Evolutionary conservation across 2,329 filamentous ascomycete species (phyloP).

Genomic region (Didymella segeticola): DNA sequence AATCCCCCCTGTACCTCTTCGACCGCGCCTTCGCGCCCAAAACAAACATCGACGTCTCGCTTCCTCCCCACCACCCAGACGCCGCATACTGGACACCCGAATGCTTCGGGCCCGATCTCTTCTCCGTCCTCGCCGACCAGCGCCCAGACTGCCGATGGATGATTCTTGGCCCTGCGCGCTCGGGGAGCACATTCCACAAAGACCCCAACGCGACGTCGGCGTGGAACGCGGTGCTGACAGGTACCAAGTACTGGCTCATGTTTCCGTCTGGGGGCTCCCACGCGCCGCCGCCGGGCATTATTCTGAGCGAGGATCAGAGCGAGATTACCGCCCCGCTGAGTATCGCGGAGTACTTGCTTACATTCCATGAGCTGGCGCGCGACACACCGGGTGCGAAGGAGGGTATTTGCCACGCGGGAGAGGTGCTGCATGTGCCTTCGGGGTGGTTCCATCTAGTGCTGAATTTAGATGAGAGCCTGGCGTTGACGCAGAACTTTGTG

Average conservation of each 20-base stretch:
- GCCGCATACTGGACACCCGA: slow-evolving; percentile 78
- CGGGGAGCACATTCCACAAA: slow-evolving; percentile 95
- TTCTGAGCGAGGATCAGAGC: slow-evolving; percentile 84
- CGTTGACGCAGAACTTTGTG: slow-evolving; percentile 95
- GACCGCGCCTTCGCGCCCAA: slow-evolving; percentile 87
- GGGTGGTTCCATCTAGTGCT: slow-evolving; percentile 98
- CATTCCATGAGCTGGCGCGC: slow-evolving; percentile 85
- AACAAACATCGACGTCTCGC: slow-evolving; percentile 65
- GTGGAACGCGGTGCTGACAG: slow-evolving; percentile 92
- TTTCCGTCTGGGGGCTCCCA: slow-evolving; percentile 73
- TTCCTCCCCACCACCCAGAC: slow-evolving; percentile 59
- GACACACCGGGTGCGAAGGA: slow-evolving; percentile 78
- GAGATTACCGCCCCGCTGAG: slow-evolving; percentile 93
- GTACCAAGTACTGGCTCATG: slow-evolving; percentile 98
- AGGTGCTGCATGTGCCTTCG: slow-evolving; percentile 89
- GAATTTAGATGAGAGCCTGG: slow-evolving; percentile 83
- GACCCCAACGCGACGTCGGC: slow-evolving; percentile 76
- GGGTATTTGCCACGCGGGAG: slow-evolving; percentile 82
- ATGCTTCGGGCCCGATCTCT: slow-evolving; percentile 87
- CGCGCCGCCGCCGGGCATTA: slow-evolving; percentile 83
- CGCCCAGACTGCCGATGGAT: slow-evolving; percentile 91
- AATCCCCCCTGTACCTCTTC: slow-evolving; percentile 92
- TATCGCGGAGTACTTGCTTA: slow-evolving; percentile 95
- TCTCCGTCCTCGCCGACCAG: slow-evolving; percentile 76
- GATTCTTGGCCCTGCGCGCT: slow-evolving; percentile 85